Percentiles rank a stretch among this genome's conserved stretches.
Conservation (phyloP, 2,329 filamentous ascomycete species). For the Penicillium verrucosum region DNA sequence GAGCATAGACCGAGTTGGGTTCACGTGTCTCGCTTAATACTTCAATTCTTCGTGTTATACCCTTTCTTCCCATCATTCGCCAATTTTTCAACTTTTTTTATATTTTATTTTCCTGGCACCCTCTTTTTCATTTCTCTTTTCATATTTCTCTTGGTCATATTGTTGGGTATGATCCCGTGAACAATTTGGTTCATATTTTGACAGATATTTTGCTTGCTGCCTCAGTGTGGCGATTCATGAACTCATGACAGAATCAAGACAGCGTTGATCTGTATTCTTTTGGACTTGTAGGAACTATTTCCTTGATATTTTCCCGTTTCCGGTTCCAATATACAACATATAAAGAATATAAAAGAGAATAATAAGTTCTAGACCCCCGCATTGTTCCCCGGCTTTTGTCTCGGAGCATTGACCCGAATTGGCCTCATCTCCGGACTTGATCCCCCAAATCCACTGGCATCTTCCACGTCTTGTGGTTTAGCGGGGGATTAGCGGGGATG, state of each 20-base stretch:
- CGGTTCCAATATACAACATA: neutral
- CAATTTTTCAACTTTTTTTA: conserved; percentile 11
- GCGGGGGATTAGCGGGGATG: neutral
- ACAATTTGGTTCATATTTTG: neutral
- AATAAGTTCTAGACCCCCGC: neutral
- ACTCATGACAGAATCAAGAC: conserved; percentile 16
- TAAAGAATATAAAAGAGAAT: neutral
- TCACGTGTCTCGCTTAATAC: conserved; percentile 19
- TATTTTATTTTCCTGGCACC: conserved; percentile 8
- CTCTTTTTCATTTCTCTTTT: conserved; percentile 12
- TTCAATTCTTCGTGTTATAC: conserved; percentile 27
- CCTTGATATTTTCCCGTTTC: neutral
- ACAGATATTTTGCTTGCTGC: neutral
- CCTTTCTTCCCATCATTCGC: conserved; percentile 16
- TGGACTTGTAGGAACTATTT: neutral
- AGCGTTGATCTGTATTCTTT: conserved; percentile 6
- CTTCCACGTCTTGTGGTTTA: neutral
- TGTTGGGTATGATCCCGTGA: conserved; percentile 12
- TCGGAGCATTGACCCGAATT: conserved; percentile 6
- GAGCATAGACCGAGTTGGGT: conserved; percentile 7
- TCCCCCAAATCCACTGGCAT: neutral
- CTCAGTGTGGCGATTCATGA: conserved; percentile 8
- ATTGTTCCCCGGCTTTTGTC: conserved; percentile 5
- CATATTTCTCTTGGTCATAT: conserved; percentile 11
- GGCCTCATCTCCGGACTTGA: neutral